Evolutionary conservation across 106 monocot species (phyloP).

Genomic region (Dactylorhiza incarnata): DNA sequence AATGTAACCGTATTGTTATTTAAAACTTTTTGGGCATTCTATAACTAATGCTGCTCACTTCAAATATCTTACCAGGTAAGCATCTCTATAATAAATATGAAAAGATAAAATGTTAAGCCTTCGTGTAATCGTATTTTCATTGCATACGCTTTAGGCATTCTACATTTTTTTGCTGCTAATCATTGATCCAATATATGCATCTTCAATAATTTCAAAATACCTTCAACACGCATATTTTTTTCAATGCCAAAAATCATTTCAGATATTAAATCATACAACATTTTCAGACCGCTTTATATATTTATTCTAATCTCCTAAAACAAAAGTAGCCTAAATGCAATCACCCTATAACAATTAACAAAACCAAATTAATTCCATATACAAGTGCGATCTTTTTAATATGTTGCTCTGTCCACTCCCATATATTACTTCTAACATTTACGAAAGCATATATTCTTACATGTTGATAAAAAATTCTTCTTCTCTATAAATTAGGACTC

Average conservation of each 20-base stretch:
- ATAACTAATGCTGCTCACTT: too few relatives aligned
- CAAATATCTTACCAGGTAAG: too few relatives aligned
- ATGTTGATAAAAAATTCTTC: too few relatives aligned
- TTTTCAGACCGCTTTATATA: not conserved
- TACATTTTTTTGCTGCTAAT: not conserved
- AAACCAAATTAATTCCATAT: not conserved
- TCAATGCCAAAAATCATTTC: not conserved
- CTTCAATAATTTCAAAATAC: too few relatives aligned
- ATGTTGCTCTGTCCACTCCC: not conserved
- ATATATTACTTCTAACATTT: not conserved
- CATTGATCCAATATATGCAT: not conserved
- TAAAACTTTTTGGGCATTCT: too few relatives aligned
- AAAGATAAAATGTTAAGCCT: not conserved
- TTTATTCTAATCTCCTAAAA: not conserved
- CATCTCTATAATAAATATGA: not conserved
- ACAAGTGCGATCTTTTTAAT: not conserved
- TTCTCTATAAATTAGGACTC: too few relatives aligned
- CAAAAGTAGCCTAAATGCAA: not conserved
- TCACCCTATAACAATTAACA: not conserved
- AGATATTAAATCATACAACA: not conserved
- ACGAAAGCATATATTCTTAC: not conserved
- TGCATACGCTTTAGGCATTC: not conserved
- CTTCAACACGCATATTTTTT: not conserved
- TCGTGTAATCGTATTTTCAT: not conserved
- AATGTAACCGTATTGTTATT: too few relatives aligned